These are phyloP conservation scores for Jacaranda mimosifolia DNA, from an alignment of 257 asterid genomes.

Conservation along the genomic window DNA sequence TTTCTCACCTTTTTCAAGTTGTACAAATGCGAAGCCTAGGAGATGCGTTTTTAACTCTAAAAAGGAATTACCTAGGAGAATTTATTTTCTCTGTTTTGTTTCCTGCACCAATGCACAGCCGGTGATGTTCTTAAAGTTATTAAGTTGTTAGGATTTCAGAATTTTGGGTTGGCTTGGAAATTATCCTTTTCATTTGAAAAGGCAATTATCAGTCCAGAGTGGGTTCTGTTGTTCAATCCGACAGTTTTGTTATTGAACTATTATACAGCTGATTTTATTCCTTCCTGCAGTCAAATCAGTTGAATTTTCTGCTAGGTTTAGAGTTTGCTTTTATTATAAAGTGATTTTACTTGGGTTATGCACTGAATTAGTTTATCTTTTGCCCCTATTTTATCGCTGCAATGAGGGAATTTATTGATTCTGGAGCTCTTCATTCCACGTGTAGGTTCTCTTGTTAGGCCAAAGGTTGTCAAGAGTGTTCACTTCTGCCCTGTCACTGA, in stretches of 20 bases:
- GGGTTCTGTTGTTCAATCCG: not conserved
- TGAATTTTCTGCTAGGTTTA: not conserved
- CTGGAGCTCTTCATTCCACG: slow-evolving; percentile 15
- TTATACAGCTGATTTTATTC: not conserved
- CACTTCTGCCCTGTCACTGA: slow-evolving; percentile 88
- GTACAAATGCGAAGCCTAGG: not conserved
- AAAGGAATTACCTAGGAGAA: not conserved
- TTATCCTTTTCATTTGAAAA: not conserved
- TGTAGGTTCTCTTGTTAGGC: slow-evolving; percentile 98
- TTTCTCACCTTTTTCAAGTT: not conserved
- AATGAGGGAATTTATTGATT: slow-evolving; percentile 19
- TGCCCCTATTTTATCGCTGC: slow-evolving; percentile 17
- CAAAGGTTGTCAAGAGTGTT: slow-evolving; percentile 97
- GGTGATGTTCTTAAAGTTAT: not conserved
- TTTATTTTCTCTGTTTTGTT: not conserved
- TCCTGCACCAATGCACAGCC: not conserved
- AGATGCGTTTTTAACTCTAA: not conserved
- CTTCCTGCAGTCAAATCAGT: not conserved
- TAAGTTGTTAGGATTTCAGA: not conserved
- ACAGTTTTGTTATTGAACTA: slow-evolving; percentile 7
- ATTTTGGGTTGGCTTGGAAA: not conserved
- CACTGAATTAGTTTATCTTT: not conserved
- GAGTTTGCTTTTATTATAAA: not conserved
- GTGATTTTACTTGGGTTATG: not conserved
- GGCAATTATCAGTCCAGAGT: not conserved